Conservation (phyloP, 345 rosid genomes). For the Gossypium sturtianum region DNA sequence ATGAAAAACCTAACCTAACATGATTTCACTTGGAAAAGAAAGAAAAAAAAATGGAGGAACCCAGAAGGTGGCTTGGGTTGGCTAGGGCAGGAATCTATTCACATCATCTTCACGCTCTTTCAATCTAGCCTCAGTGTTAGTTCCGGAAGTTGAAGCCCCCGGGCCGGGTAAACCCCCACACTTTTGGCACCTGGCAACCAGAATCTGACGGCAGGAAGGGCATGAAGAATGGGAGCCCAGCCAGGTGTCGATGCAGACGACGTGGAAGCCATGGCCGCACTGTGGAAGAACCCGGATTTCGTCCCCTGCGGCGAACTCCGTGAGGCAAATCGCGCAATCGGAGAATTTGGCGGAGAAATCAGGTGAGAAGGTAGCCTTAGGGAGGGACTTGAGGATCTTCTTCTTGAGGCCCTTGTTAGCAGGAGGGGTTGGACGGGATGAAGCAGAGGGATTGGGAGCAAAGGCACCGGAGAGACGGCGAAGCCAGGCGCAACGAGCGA, state of each 20-base stretch:
- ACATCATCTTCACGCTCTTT: slow-evolving; percentile 47
- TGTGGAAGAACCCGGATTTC: slow-evolving; percentile 81
- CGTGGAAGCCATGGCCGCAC: slow-evolving; percentile 90
- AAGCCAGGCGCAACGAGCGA: slow-evolving; percentile 88
- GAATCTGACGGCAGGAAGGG: slow-evolving; percentile 83
- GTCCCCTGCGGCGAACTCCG: slow-evolving; percentile 66
- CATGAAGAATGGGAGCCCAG: slow-evolving; percentile 89
- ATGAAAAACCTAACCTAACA: not conserved
- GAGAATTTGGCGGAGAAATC: slow-evolving; percentile 41
- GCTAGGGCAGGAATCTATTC: slow-evolving; percentile 42
- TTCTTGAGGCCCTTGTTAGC: slow-evolving; percentile 81
- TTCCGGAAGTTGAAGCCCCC: slow-evolving; percentile 27
- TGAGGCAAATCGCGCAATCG: slow-evolving; percentile 78
- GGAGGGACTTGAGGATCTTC: slow-evolving; percentile 73
- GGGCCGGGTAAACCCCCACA: slow-evolving; percentile 59
- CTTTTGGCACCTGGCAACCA: slow-evolving; percentile 58
- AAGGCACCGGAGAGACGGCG: slow-evolving; percentile 53
- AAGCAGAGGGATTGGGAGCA: slow-evolving; percentile 2
- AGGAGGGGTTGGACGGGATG: slow-evolving; percentile 28
- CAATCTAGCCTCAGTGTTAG: slow-evolving; percentile 30
- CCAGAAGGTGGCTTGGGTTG: not conserved
- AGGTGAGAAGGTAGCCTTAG: slow-evolving; percentile 48
- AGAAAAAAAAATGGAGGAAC: not conserved
- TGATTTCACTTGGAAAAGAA: not conserved
- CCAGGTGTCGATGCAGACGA: slow-evolving; percentile 87